Base-by-base conservation (phyloP, 345 rosid species). In the Eucalyptus microcorys region DNA sequence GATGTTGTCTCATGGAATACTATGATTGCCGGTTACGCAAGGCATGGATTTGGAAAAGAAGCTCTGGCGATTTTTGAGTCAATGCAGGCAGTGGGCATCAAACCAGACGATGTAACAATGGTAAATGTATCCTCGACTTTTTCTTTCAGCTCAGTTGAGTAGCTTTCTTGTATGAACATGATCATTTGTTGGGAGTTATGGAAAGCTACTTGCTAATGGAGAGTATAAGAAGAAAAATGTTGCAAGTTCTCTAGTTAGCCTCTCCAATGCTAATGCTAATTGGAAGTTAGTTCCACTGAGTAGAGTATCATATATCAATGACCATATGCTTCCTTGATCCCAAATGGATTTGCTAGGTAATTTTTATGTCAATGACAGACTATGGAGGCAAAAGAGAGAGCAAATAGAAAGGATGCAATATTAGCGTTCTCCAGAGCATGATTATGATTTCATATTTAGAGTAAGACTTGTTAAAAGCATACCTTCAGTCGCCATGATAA, bases 1-100 rank as follows among this genome's bases (percentile, higher is more conserved):
- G 89, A 92, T 57, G 66, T 90, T 85, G 92, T 92, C 64, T 90
- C 93, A 2, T 90, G 89, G 90, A 89, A 91, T 89, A 89, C 92
- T 40, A 89, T 92, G 88, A 90, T 92, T 89, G 88, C 88, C 34
- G 93, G 93, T 50, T 92, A 89, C 19, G 90, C 91, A 71, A 90
- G 91, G 52, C 91, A 88, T 90, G 92, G 92, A 83, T 87, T 90
- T n/a, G 89, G 88, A 80, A 85, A 86, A 87, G 68, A 87, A 91
- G 50, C 91, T 85, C 87, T 90, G 87, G 52, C 48, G 32, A 87
- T 92, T 55, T 92, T 89, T 81, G 86, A 87, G 83, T 59, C 86
- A 49, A 64, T 89, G 89, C 90, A 48, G 87, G 89, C 89, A 14
- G 81, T 32, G 79, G 92, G 91, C 47, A 91, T 92, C 57, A 85